These are phyloP conservation scores for Thalassiosira ordinaria DNA, from an alignment of 352 stramenopile genomes.

Conservation along the genomic window DNA sequence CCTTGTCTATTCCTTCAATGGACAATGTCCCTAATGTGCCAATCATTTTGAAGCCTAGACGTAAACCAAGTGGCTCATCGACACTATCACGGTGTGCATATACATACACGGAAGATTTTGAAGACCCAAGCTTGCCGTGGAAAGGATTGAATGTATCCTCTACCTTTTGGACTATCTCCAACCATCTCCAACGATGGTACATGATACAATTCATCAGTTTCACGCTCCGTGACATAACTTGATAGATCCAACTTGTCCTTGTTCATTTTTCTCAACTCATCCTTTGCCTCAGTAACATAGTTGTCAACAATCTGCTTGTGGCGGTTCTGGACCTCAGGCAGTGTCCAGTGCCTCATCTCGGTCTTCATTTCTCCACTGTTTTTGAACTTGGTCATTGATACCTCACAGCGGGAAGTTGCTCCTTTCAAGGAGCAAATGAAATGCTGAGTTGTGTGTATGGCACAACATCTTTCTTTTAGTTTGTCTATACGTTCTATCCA, in stretches of 20 bases:
- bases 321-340: not conserved
- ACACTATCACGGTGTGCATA: too few relatives aligned
- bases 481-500: slow-evolving; percentile 14
- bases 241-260: not conserved
- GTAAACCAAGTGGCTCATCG: too few relatives aligned
- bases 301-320: not conserved
- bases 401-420: slow-evolving; percentile 19
- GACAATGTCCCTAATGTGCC: too few relatives aligned
- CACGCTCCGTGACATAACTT: slow-evolving; percentile 1
- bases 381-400: slow-evolving; percentile 2
- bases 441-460: slow-evolving; percentile 3
- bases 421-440: slow-evolving; percentile 22
- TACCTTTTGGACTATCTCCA: not conserved
- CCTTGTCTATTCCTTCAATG: too few relatives aligned
- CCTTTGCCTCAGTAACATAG: slow-evolving; percentile 1
- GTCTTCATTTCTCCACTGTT: slow-evolving; percentile 1
- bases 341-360: slow-evolving; percentile 22
- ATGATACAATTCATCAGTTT: slow-evolving; percentile 5
- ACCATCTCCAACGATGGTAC: not conserved
- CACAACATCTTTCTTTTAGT: not conserved
- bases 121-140: not conserved
- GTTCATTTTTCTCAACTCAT: not conserved
- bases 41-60: too few relatives aligned
- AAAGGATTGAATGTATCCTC: slow-evolving; percentile 14
- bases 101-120: not conserved